Evolutionary conservation across 2,329 filamentous ascomycete genomes (phyloP).

Genomic region (Nakataea oryzae): DNA sequence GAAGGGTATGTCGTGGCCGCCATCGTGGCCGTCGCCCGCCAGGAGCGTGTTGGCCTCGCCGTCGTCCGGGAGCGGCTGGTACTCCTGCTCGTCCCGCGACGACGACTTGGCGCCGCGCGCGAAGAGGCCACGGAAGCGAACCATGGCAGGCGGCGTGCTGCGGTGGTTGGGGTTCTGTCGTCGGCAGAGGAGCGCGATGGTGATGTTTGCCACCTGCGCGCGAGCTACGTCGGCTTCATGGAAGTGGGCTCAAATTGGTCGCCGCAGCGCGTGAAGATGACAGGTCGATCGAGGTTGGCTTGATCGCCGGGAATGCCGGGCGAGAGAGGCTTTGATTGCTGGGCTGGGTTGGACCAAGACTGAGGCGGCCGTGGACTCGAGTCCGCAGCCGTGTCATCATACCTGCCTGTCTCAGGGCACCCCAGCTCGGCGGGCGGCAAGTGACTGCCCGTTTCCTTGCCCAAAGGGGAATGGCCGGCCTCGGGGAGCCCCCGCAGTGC

Average conservation of each 20-base stretch:
- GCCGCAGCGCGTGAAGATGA: too few species aligned
- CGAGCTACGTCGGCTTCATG: not conserved
- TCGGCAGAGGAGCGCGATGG: not conserved
- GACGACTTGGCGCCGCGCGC: slow-evolving; percentile 13
- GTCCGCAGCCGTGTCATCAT: not conserved
- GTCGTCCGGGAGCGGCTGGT: slow-evolving; percentile 21
- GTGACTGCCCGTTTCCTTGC: too few species aligned
- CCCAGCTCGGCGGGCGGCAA: too few species aligned
- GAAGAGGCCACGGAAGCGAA: slow-evolving; percentile 27
- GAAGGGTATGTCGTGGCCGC: slow-evolving; percentile 40
- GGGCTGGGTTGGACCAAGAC: too few species aligned
- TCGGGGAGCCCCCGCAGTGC: too few species aligned
- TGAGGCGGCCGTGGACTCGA: too few species aligned
- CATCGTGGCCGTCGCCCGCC: slow-evolving; percentile 17
- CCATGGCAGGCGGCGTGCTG: slow-evolving; percentile 22
- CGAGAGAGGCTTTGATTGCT: too few species aligned
- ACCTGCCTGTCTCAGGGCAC: too few species aligned
- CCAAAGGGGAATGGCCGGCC: not conserved
- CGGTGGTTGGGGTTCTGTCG: not conserved
- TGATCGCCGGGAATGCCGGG: too few species aligned
- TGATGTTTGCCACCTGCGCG: not conserved
- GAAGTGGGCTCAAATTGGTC: too few species aligned
- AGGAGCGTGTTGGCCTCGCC: slow-evolving; percentile 8
- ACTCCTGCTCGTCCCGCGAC: slow-evolving; percentile 19
- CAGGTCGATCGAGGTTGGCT: too few species aligned